A percentile compares a stretch with the other conserved stretches of the same genome.
These are phyloP conservation scores for Rhypophila decipiens DNA, from an alignment of 495 filamentous ascomycete species.

Conservation along the genomic window DNA sequence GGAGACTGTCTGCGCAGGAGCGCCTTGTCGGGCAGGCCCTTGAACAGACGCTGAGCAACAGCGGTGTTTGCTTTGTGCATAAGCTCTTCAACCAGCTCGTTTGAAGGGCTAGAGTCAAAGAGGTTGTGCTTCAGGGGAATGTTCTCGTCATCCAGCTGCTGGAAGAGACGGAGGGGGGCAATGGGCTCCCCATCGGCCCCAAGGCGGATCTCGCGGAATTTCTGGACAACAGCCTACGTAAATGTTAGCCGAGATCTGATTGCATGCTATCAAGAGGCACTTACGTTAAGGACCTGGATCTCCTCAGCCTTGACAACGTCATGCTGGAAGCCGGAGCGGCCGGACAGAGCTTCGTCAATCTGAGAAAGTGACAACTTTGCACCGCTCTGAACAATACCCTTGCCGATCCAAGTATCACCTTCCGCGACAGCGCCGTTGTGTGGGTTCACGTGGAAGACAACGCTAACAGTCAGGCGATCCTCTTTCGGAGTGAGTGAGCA, in stretches of 20 bases:
- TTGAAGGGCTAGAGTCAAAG: slow-evolving; percentile 81
- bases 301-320: slow-evolving; percentile 58
- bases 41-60: slow-evolving; percentile 76
- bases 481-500: slow-evolving; percentile 80
- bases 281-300: slow-evolving; percentile 69
- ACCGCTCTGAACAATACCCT: slow-evolving; percentile 83
- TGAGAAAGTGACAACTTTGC: slow-evolving; percentile 79
- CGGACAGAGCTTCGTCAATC: slow-evolving; percentile 70
- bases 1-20: slow-evolving; percentile 79
- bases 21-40: slow-evolving; percentile 83
- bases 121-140: slow-evolving; percentile 94
- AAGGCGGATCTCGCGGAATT: slow-evolving; percentile 81
- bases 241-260: slow-evolving; percentile 22
- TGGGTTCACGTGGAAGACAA: slow-evolving; percentile 82
- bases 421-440: slow-evolving; percentile 69
- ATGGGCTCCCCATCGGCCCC: slow-evolving; percentile 70
- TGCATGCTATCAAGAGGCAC: slow-evolving; percentile 14
- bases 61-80: slow-evolving; percentile 83
- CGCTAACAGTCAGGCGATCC: slow-evolving; percentile 85
- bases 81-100: slow-evolving; percentile 91
- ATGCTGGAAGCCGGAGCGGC: slow-evolving; percentile 50
- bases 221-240: slow-evolving; percentile 63
- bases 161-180: slow-evolving; percentile 77
- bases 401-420: slow-evolving; percentile 88
- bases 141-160: slow-evolving; percentile 97